Base-by-base conservation (phyloP, 2,329 filamentous ascomycete genomes). In the Fusarium subglutinans region DNA sequence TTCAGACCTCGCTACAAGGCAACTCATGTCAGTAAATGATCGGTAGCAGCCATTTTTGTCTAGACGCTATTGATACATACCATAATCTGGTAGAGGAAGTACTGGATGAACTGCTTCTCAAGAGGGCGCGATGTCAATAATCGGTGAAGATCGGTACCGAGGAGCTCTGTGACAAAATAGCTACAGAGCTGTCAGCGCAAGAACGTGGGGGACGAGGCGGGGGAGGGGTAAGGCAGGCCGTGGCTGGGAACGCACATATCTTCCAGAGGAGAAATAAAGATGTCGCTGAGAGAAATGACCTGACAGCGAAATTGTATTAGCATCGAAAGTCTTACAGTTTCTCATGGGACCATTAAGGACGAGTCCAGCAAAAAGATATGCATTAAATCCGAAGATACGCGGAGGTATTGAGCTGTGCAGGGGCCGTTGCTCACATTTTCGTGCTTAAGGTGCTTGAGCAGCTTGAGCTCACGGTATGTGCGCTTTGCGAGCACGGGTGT, bases 71-170 rank as follows among this genome's bases (percentile, higher is more conserved):
- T 59, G 40, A 35, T 38, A 75, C 92, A 80, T 86, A 98, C 96
- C 88, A 98, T 90, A 80, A 99, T 99, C 85, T 99, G 96, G 85
- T 99, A 99, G 70, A 99, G 90, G 83, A 99, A 99, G 86, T 99
- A 99, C 86, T 99, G 96, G 80, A 99, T 98, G 84, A 99, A 99
- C 84, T 99, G 96, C 87, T 98, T 98, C 89, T 99, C 96, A 60
- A 99, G 91, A 30, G 96, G 96, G 82, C 96, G 89, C 54, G 96
- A 98, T 57, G 96, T 98, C 78, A 99, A 90, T 72, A 99, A 90
- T 76, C 96, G 92, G 86, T 99, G 96, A 74, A 99, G 89, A 84
- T 99, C 96, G 80, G 96, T 99, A 66, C 96, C 96, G 74, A 99
- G 90, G 67, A 99, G 91, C 85, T 99, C 96, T 79, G 96, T 99